These are phyloP conservation scores for Haplosporangium sp. DNA, from an alignment of 371 early-diverging fungal species.

Conservation along the genomic window DNA sequence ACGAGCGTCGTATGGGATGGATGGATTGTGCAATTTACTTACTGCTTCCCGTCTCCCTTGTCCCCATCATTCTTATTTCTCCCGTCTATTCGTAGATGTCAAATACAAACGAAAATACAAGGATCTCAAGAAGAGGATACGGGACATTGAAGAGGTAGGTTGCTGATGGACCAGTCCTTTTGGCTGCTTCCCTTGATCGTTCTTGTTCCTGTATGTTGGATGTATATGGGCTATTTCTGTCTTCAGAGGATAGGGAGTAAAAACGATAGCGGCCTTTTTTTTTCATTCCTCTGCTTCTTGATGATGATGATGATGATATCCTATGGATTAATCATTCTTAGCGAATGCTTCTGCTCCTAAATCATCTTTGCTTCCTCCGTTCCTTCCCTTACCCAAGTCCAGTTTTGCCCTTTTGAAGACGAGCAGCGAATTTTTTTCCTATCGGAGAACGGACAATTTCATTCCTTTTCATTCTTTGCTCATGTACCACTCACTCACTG, in stretches of 20 bases:
- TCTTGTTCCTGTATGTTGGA: no score
- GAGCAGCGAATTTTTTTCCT: no score
- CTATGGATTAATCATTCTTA: no score
- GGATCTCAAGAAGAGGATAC: constrained; percentile 68
- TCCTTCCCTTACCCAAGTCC: no score
- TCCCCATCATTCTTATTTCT: neutral
- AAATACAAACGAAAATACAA: constrained; percentile 64
- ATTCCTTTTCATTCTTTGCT: neutral
- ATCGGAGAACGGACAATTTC: neutral
- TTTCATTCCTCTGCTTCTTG: neutral
- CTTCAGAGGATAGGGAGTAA: no score
- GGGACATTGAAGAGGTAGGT: constrained; percentile 70
- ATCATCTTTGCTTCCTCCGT: no score
- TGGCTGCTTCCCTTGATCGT: no score
- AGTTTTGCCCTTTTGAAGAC: no score
- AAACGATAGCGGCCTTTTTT: neutral
- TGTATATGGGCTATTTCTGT: no score
- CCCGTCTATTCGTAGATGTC: constrained; percentile 32
- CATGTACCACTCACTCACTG: neutral
- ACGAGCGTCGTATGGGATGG: no score
- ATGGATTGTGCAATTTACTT: neutral
- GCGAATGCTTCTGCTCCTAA: no score
- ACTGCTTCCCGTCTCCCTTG: neutral
- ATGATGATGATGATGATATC: no score
- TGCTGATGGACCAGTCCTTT: neutral